Base-by-base conservation (phyloP, 768 basidiomycete genomes). In the Coprinopsis marcescibilis region DNA sequence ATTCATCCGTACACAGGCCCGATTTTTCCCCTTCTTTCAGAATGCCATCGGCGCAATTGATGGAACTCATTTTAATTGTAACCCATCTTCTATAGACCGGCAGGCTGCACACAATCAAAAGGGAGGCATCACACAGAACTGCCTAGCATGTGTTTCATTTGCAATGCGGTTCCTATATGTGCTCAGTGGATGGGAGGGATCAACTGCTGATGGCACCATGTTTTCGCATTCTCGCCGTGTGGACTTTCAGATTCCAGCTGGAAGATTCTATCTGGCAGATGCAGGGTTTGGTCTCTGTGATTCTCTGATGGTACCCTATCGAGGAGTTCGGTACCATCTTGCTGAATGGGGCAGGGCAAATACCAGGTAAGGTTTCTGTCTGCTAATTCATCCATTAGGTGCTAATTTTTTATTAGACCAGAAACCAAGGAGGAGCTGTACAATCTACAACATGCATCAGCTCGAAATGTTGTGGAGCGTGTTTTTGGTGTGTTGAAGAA, bases 101-200 rank as follows among this genome's bases (percentile, higher is more conserved):
- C 48, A 54, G 24, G 51, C 46, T n/a, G 2, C 51, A 6, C 52
- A 52, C 1, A 60, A 65, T 49, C 51, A 55, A 4, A 69, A 70
- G 47, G 68, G 68, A 13, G 40, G 51, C 11, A 44, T 73, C 3
- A 58, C 69, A 0, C 68, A 68, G 34, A 75, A 75, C 46, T 54
- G 53, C 12, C 59, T 75, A 6, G 66, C 67, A 11, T 57, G 46
- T 2, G 67, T 62, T 12, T 52, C 53, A 1, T 71, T 71, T 41
- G 40, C 59, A 21, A 49, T 73, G 20, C 29, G 44, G 1, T 73
- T 74, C 41, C 52, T 57, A 4, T 75, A 72, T 52, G 33, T 69
- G 4, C 50, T 68, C 3, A 63, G 58, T 45, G 67, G 70, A 1
- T 72, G 66, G 64, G 71, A 75, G 30, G 71, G 71, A 0, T 64